Conservation (phyloP, 2,329 filamentous ascomycete genomes). For the Colletotrichum sp. region DNA sequence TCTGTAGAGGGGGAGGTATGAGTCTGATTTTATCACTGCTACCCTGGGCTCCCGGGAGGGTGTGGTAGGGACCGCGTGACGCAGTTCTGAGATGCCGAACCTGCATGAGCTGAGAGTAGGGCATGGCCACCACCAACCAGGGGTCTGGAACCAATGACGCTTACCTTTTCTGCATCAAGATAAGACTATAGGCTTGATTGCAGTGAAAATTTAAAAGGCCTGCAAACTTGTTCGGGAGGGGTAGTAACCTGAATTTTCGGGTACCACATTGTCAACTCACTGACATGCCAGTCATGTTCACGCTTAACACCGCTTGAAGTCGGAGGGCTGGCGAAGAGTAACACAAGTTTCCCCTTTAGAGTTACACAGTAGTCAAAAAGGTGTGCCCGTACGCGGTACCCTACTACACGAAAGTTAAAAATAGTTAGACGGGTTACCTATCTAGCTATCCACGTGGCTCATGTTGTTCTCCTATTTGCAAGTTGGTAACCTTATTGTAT, state of each 20-base stretch:
- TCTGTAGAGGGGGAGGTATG: background rate
- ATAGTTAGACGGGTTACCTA: background rate
- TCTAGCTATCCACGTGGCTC: background rate
- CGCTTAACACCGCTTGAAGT: background rate
- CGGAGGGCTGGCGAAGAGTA: background rate
- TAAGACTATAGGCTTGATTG: background rate
- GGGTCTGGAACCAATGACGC: background rate
- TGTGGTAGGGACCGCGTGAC: background rate
- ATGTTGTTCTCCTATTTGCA: background rate
- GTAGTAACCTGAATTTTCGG: background rate
- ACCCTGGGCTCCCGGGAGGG: background rate
- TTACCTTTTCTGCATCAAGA: background rate
- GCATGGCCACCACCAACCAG: constrained; percentile 4
- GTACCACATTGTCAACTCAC: background rate
- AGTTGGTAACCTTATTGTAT: background rate
- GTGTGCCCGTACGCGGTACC: background rate
- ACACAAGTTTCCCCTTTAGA: background rate
- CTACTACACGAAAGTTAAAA: background rate
- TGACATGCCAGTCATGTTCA: background rate
- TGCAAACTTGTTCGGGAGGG: background rate
- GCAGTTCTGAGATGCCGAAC: background rate
- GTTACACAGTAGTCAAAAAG: background rate
- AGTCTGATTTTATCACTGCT: background rate
- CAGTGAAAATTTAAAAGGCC: background rate
- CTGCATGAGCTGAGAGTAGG: constrained; percentile 12